phyloP scores from a whole-genome alignment of 345 rosid species.

The Linum usitatissimum region DNA sequence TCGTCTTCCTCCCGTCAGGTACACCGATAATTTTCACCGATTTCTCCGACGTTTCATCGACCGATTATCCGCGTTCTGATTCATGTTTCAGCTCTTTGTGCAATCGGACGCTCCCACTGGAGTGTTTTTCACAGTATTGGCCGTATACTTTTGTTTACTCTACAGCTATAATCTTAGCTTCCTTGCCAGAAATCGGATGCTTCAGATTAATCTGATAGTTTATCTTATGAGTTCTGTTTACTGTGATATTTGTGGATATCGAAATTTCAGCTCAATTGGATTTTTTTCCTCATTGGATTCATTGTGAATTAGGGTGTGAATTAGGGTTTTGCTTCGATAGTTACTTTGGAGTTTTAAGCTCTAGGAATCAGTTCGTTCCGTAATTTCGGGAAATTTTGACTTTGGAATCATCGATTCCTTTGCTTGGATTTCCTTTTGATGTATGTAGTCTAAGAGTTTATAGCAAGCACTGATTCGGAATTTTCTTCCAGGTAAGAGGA shows the following conservation, averaged over 20 bases:
- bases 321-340: neutral
- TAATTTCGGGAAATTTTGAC: neutral
- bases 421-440: neutral
- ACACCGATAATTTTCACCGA: neutral
- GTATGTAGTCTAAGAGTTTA: neutral
- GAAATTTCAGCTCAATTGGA: neutral
- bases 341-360: neutral
- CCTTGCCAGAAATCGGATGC: neutral
- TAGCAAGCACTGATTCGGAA: neutral
- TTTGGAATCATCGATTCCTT: neutral
- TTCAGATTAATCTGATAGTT: neutral
- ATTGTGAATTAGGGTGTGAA: neutral
- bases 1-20: neutral
- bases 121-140: neutral
- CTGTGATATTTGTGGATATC: neutral
- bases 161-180: neutral
- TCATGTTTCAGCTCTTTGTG: neutral
- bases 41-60: neutral
- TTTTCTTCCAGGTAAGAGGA: constrained; percentile 7
- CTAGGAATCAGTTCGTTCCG: neutral
- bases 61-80: neutral
- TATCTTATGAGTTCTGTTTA: neutral
- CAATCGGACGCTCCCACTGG: neutral
- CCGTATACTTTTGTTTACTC: neutral
- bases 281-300: neutral